Base-by-base conservation (phyloP, 2,329 filamentous ascomycete species). In the Coniochaeta hoffmannii region DNA sequence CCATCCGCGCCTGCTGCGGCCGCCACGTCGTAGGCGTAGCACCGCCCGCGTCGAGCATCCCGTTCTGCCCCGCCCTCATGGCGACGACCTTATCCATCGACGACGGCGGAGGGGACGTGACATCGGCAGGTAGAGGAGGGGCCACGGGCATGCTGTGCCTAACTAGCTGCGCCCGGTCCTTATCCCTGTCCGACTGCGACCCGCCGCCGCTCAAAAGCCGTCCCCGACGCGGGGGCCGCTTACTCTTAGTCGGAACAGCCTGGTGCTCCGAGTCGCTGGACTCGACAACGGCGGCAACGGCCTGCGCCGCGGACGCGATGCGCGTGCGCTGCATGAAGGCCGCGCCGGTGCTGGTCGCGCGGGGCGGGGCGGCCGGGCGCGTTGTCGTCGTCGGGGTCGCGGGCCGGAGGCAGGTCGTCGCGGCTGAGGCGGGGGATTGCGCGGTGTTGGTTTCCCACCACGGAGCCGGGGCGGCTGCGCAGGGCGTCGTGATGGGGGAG, bases 341-440 rank as follows among this genome's bases (percentile, higher is more conserved):
- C 1, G 73, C 72, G 0, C 77, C 77, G 0, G 73, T 74, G 41
- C 76, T 79, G 3, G 74, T 72, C 2, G 75, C 69, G 24, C 76
- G 69, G 31, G 69, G 71, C 24, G 74, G 73, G 10, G n/a, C n/a
- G n/a, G 68, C 17, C 0, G 59, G 32, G 24, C 49, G 28, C 49
- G 49, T 31, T 1, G 31, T 17, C 2, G 26, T 34, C n/a, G 46
- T 31, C 2, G 31, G 31, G 2, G 26, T 34, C n/a, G 46, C n/a
- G 12, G 26, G 8, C 22, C 15, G 46, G 46, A 3, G 3, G 3
- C 2, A 5, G 41, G 44, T 15, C 7, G 36, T 61, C 36, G 52
- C 52, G 38, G 49, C 30, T 41, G 59, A 53, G 28, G 58, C 55
- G n/a, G 62, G 64, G 56, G 1, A 59, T 35, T 2, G 61, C 34